phyloP scores from a whole-genome alignment of 495 filamentous ascomycete species.

The Penicillium atrosanguineum region DNA sequence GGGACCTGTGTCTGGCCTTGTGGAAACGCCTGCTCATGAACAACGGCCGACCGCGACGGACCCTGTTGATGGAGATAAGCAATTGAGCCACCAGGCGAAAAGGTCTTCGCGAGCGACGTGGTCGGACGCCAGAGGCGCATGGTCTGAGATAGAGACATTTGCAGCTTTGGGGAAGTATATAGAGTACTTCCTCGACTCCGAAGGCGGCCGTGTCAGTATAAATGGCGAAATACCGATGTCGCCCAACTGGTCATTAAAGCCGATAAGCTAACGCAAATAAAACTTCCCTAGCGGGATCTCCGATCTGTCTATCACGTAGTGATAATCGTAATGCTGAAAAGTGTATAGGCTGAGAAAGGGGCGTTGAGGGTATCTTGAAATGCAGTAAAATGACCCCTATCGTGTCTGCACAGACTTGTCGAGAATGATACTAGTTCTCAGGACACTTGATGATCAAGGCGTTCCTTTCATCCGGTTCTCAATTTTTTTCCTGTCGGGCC shows the following conservation, averaged over 20 bases:
- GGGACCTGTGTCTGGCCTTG: slow-evolving; percentile 17
- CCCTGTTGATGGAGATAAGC: slow-evolving; percentile 26
- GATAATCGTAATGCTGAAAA: background rate
- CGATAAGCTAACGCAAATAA: slow-evolving; percentile 10
- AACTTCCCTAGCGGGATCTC: slow-evolving; percentile 9
- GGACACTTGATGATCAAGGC: background rate
- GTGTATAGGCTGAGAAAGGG: background rate
- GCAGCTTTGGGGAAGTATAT: background rate
- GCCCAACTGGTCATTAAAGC: background rate
- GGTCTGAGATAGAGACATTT: slow-evolving; percentile 14
- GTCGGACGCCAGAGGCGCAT: slow-evolving; percentile 14
- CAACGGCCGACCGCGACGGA: slow-evolving; percentile 25
- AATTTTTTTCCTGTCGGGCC: slow-evolving; percentile 17
- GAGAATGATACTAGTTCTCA: background rate
- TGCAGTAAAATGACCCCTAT: background rate
- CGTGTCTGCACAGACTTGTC: background rate
- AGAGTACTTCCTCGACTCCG: background rate
- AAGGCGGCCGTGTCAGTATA: background rate
- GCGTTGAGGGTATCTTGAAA: background rate
- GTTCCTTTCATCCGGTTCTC: slow-evolving; percentile 10
- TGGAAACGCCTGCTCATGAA: slow-evolving; percentile 28
- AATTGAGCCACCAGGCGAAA: slow-evolving; percentile 1
- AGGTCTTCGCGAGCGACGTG: background rate
- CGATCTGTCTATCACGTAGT: background rate
- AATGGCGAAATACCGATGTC: background rate